phyloP scores from a whole-genome alignment of 306 rosid species.

The Urtica urens region DNA sequence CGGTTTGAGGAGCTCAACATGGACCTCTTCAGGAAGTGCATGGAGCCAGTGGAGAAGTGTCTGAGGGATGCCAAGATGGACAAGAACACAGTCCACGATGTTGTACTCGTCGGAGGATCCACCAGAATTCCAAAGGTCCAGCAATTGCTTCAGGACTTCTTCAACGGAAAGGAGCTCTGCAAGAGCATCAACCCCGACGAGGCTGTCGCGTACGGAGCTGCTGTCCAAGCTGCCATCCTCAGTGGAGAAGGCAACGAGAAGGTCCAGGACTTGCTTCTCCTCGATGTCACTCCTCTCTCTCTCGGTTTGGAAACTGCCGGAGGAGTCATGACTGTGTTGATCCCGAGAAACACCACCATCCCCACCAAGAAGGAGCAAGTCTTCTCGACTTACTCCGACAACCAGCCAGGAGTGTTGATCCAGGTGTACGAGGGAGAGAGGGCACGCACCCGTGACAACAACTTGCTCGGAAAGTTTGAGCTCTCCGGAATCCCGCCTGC shows the following conservation, averaged over 20 bases:
- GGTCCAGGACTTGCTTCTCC: constrained; percentile 48
- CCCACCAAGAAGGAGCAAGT: constrained; percentile 64
- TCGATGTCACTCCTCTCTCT: constrained; percentile 59
- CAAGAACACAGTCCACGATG: constrained; percentile 43
- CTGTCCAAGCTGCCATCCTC: constrained; percentile 60
- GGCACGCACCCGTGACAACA: constrained; percentile 40
- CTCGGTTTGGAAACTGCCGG: constrained; percentile 44
- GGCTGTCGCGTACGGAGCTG: constrained; percentile 71
- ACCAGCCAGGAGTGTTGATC: constrained; percentile 52
- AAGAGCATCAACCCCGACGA: constrained; percentile 66
- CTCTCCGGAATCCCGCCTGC: constrained; percentile 51
- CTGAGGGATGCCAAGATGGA: constrained; percentile 67
- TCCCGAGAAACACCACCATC: constrained; percentile 57
- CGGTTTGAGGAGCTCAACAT: constrained; percentile 64
- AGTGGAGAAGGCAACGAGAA: constrained; percentile 58
- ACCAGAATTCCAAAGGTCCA: constrained; percentile 68
- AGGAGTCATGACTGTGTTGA: constrained; percentile 52
- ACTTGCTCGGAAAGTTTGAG: constrained; percentile 40
- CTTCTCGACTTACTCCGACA: constrained; percentile 53
- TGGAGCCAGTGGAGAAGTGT: constrained; percentile 69
- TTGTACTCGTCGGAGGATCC: constrained; percentile 64
- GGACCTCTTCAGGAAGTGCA: constrained; percentile 61
- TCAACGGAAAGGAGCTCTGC: constrained; percentile 63
- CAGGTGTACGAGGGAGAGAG: constrained; percentile 56
- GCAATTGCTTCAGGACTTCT: constrained; percentile 54